Evolutionary conservation across 495 filamentous ascomycete genomes (phyloP).

Genomic region (Trichoderma parareesei): DNA sequence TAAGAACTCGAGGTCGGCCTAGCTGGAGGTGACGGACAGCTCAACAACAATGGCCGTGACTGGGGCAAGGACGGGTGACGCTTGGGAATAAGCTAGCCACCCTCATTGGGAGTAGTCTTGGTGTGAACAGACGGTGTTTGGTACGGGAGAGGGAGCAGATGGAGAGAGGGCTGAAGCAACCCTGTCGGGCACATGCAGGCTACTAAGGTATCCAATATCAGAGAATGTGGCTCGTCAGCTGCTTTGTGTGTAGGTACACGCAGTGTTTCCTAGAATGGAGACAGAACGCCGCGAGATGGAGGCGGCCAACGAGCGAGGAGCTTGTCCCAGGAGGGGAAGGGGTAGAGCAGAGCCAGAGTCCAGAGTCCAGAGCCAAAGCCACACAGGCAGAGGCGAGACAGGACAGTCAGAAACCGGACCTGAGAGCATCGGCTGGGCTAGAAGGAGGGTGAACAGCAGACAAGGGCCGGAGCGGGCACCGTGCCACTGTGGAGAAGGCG

Average conservation of each 20-base stretch:
- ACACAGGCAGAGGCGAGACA: background rate
- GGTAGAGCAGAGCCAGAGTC: background rate
- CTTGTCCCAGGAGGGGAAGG: background rate
- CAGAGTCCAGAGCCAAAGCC: too few relatives aligned
- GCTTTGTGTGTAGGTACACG: background rate
- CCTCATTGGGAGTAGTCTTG: constrained; percentile 27
- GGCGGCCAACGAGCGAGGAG: constrained; percentile 24
- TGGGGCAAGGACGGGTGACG: constrained; percentile 4
- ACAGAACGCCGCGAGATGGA: constrained; percentile 2
- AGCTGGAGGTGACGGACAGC: constrained; percentile 47
- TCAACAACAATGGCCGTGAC: constrained; percentile 20
- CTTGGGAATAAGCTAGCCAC: constrained; percentile 17
- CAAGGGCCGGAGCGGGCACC: constrained; percentile 26
- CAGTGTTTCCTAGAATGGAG: constrained; percentile 9
- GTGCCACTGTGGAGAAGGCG: constrained; percentile 22
- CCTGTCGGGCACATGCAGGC: constrained; percentile 8
- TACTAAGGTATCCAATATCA: constrained; percentile 10
- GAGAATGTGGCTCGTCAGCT: constrained; percentile 1
- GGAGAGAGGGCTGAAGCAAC: constrained; percentile 12
- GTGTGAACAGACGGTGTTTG: constrained; percentile 10
- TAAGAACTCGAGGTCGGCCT: constrained; percentile 16
- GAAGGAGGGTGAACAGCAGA: constrained; percentile 14
- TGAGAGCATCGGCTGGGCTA: constrained; percentile 3
- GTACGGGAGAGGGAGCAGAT: constrained; percentile 13
- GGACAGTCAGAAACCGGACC: constrained; percentile 7